Percentiles rank a stretch among this genome's conserved stretches.
Conservation (phyloP, 2,329 filamentous ascomycete species). For the Ilyonectria robusta region DNA sequence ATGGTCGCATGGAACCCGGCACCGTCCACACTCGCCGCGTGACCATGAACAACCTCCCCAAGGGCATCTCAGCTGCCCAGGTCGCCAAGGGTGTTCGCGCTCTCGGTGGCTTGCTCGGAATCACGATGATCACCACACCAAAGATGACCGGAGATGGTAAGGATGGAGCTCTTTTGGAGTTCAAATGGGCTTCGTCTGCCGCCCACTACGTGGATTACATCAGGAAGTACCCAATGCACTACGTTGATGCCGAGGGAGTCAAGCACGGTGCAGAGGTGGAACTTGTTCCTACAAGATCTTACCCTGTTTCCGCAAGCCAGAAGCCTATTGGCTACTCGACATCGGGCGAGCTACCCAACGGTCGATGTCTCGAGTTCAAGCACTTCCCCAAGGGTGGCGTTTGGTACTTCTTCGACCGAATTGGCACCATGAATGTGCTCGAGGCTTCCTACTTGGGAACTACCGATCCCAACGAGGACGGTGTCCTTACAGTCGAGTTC, state of each 20-base stretch:
- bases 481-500: conserved; percentile 40
- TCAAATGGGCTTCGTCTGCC: conserved; percentile 23
- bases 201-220: background rate
- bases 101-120: conserved; percentile 27
- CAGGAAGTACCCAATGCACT: background rate
- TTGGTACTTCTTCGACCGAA: conserved; percentile 38
- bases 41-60: conserved; percentile 42
- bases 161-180: conserved; percentile 35
- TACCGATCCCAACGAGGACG: background rate
- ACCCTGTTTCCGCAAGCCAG: background rate
- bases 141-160: background rate
- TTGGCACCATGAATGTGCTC: conserved; percentile 33
- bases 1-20: background rate
- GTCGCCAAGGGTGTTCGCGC: conserved; percentile 38
- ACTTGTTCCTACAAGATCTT: background rate
- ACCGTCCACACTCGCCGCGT: conserved; percentile 40
- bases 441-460: background rate
- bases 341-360: background rate
- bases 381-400: conserved; percentile 40
- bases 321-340: background rate
- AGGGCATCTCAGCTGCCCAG: conserved; percentile 19
- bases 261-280: background rate
- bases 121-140: conserved; percentile 15
- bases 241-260: conserved; percentile 4
- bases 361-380: conserved; percentile 33